Evolutionary conservation across 2,329 filamentous ascomycete species (phyloP), one percentile per base, ranked within the genome.

Genomic region (Ambrosiella cleistominuta): DNA sequence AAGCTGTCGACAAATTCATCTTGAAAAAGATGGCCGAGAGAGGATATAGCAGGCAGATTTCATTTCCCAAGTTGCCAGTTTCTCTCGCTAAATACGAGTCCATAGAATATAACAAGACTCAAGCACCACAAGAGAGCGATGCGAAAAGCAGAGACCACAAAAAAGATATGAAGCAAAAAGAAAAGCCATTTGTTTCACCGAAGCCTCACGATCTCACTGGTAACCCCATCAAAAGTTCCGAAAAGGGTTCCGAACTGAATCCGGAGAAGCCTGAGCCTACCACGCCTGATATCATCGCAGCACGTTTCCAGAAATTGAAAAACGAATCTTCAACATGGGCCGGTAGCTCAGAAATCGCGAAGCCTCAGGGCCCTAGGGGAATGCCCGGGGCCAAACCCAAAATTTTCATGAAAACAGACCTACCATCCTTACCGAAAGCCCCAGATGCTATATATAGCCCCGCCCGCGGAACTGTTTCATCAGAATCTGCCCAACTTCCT

Each of bases 391-490:
- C 67, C 3, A 66, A 68, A 15, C 70, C 72, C 1, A 73, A 72
- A 55, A 66, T 78, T 8, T 72, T 74, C 2, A 64, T 81, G 0
- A 71, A 78, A 52, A 78, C 72, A 35, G 66, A 75, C n/a, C 67
- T 79, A 7, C 74, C 78, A 9, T 74, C 73, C 13, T 71, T 88
- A 65, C 85, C 85, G 9, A 85, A 85, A 66, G 70, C 83, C 51
- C 86, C 86, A 1, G 83, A 83, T 64, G 83, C 86, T 7, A 86
- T 86, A 3, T 90, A 89, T 65, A 88, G 82, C 64, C 86, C 86
- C n/a, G 83, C 83, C 1, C 76, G 85, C 39, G 86, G 86, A 36
- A 85, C 81, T 58, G 74, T 83, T 3, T 81, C 82, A 2, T 80
- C 78, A 27, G 81, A 82, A 61, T 75, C 79, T 27, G 78, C 85